Evolutionary conservation across 1,284 basidiomycete species (phyloP).

Genomic region (Spongispora temasekensis): DNA sequence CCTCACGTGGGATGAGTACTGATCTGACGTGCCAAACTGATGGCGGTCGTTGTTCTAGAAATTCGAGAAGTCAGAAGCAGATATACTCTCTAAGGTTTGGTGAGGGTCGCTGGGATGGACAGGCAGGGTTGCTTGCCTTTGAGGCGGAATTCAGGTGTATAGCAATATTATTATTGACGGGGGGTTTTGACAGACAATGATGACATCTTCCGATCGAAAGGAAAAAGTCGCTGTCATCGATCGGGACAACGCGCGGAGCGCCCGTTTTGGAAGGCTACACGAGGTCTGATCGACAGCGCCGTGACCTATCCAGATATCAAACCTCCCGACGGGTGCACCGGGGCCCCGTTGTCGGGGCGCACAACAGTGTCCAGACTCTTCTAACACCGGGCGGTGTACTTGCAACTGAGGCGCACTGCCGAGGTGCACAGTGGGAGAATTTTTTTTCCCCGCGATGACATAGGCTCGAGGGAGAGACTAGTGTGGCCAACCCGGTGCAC

Average conservation of each 20-base stretch:
- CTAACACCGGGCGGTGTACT: neutral
- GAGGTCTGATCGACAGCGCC: constrained; percentile 6
- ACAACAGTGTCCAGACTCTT: neutral
- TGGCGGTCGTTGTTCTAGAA: constrained; percentile 23
- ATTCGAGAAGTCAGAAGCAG: constrained; percentile 12
- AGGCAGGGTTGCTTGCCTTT: neutral
- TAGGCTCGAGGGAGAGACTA: neutral
- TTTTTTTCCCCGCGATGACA: neutral
- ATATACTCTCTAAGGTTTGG: constrained; percentile 8
- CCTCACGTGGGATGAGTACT: constrained; percentile 26
- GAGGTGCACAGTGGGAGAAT: neutral
- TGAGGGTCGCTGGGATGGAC: neutral
- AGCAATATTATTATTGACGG: neutral
- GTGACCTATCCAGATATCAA: too few relatives aligned
- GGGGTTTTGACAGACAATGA: constrained; percentile 14
- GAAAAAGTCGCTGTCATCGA: constrained; percentile 21
- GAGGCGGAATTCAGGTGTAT: too few relatives aligned
- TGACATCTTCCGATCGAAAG: constrained; percentile 28
- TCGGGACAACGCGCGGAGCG: constrained; percentile 23
- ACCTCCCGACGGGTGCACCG: neutral
- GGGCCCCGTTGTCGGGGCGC: neutral
- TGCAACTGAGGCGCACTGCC: constrained; percentile 11
- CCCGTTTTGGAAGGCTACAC: constrained; percentile 18
- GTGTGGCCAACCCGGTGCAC: too few relatives aligned
- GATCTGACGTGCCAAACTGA: neutral